A percentile compares a stretch with the other conserved stretches of the same genome.
Conservation (phyloP, 2,329 filamentous ascomycete genomes). For the Trichoderma sp. region DNA sequence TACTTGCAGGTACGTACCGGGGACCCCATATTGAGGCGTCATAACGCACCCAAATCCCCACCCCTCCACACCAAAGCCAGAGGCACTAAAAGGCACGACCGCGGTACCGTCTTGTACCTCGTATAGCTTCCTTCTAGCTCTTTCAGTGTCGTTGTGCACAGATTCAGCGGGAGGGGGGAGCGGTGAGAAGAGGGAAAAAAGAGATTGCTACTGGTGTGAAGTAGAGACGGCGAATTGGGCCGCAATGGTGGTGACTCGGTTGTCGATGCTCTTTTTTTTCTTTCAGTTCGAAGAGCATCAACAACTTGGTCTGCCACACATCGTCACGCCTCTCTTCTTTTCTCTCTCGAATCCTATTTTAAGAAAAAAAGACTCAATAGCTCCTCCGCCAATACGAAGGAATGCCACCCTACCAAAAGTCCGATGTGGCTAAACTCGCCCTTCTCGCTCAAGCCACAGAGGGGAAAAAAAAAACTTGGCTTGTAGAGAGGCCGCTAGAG, state of each 20-base stretch:
- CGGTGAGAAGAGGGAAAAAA: not conserved
- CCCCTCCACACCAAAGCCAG: conserved; percentile 5
- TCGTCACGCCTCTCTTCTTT: not conserved
- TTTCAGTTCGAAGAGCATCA: not conserved
- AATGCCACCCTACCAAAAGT: conserved; percentile 22
- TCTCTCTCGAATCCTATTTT: not conserved
- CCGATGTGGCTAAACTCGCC: not conserved
- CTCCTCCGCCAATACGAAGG: conserved; percentile 23
- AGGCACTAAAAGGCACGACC: not conserved
- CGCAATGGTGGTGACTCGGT: not conserved
- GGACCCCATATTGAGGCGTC: not conserved
- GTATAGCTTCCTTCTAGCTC: not conserved
- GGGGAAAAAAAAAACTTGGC: not conserved
- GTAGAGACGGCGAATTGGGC: not conserved
- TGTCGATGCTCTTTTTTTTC: not conserved
- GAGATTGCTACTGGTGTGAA: not conserved
- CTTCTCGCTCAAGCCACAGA: conserved; percentile 8
- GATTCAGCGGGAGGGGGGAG: not conserved
- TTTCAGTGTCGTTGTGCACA: not conserved
- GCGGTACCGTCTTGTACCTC: not conserved
- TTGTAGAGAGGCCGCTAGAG: not conserved
- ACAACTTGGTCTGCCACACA: not conserved
- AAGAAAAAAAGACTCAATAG: not conserved
- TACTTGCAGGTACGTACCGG: not conserved
- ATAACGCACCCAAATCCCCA: not conserved